A percentile compares a stretch with the other conserved stretches of the same genome.
Conservation (phyloP, 202 grass and related monocot genomes). For the Hordeum pubiflorum region DNA sequence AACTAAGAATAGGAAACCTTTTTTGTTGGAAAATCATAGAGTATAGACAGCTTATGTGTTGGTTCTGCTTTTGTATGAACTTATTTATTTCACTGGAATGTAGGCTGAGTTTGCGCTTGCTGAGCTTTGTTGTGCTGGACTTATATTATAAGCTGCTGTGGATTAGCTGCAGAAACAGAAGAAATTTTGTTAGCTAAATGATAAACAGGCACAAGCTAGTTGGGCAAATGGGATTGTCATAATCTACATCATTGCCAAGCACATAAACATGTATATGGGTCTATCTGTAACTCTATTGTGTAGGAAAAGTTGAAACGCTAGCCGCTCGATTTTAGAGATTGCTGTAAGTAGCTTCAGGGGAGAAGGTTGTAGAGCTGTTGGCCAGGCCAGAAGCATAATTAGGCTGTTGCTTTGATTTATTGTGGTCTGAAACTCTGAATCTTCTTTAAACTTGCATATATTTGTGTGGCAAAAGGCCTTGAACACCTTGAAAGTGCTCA, state of each 20-base stretch:
- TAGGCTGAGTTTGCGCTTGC: background rate
- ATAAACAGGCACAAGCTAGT: background rate
- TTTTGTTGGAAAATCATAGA: constrained; percentile 1
- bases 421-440: background rate
- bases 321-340: background rate
- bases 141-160: background rate
- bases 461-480: background rate
- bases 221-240: background rate
- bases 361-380: background rate
- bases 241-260: background rate
- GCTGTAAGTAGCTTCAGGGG: background rate
- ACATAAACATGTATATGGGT: background rate
- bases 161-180: background rate
- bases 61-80: background rate
- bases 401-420: background rate
- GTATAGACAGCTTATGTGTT: background rate
- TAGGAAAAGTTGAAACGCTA: constrained; percentile 5
- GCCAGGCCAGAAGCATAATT: background rate
- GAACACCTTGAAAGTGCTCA: background rate
- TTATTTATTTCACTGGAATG: background rate
- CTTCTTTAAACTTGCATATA: background rate
- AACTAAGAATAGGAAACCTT: constrained; percentile 12
- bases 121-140: background rate
- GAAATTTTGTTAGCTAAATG: background rate
- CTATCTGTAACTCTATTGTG: background rate